phyloP scores from a whole-genome alignment of 2,329 filamentous ascomycete genomes.

The Amauroascus verrucosus region DNA sequence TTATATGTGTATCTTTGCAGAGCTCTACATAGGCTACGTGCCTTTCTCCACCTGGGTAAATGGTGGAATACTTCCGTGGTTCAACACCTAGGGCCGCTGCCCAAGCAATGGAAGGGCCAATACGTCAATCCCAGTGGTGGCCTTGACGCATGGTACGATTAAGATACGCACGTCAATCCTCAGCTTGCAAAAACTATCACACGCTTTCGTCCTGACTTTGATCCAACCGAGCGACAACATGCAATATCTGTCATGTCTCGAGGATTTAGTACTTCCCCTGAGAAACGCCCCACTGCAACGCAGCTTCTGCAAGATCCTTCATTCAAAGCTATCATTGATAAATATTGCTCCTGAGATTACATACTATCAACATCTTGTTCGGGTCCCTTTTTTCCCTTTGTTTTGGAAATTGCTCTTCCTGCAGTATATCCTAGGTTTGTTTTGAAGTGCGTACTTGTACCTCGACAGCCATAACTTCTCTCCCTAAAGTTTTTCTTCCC shows the following conservation, averaged over 20 bases:
- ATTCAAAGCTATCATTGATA: constrained; percentile 25
- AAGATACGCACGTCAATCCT: not conserved
- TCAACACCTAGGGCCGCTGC: constrained; percentile 24
- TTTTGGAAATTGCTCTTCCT: too few species aligned
- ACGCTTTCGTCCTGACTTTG: not conserved
- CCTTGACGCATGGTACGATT: constrained; percentile 24
- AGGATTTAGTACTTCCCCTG: constrained; percentile 21
- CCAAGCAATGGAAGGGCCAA: constrained; percentile 21
- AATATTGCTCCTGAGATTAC: not conserved
- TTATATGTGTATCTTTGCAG: constrained; percentile 24
- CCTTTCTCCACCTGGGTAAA: not conserved
- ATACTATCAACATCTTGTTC: too few species aligned
- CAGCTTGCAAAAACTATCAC: not conserved
- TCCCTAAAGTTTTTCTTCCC: constrained; percentile 11
- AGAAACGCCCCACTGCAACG: constrained; percentile 21
- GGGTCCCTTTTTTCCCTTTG: too few species aligned
- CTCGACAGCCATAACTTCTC: too few species aligned
- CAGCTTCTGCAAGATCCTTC: constrained; percentile 24
- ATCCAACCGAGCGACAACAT: constrained; percentile 10
- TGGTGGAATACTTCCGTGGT: constrained; percentile 17
- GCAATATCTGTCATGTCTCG: constrained; percentile 18
- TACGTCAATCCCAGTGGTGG: constrained; percentile 13
- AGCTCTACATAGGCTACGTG: constrained; percentile 18
- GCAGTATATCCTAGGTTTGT: too few species aligned
- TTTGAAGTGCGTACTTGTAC: too few species aligned